phyloP scores from a whole-genome alignment of 148 eudicot species.

The Cornus controversa region DNA sequence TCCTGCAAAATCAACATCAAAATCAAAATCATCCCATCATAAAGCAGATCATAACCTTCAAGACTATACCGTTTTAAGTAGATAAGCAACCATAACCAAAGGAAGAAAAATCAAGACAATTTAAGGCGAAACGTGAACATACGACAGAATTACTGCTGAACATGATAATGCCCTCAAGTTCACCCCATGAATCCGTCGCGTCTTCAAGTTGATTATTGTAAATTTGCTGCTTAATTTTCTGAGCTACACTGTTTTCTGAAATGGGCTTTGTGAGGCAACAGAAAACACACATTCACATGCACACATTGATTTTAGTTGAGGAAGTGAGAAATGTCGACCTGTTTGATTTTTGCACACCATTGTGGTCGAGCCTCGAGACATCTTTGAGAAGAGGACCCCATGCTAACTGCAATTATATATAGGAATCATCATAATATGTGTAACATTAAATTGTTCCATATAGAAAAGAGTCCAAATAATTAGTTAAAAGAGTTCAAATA shows the following conservation, averaged over 20 bases:
- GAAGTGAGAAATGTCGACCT: conserved; percentile 33
- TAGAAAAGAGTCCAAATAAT: not conserved
- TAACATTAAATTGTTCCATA: not conserved
- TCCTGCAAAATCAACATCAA: conserved; percentile 37
- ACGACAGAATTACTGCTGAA: conserved; percentile 52
- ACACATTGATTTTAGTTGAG: not conserved
- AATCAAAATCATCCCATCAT: not conserved
- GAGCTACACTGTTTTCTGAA: conserved; percentile 47
- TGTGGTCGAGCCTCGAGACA: conserved; percentile 71
- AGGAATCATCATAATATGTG: no score
- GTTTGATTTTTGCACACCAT: conserved; percentile 51
- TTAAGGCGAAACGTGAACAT: not conserved
- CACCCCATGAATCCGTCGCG: conserved; percentile 63
- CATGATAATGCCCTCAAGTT: conserved; percentile 50
- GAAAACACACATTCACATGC: not conserved
- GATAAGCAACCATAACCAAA: not conserved
- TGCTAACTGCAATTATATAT: conserved; percentile 45
- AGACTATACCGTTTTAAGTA: not conserved
- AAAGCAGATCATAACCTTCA: not conserved
- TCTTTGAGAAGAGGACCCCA: conserved; percentile 92
- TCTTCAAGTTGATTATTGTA: conserved; percentile 41
- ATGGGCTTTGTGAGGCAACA: conserved; percentile 12
- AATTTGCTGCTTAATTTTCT: conserved; percentile 58
- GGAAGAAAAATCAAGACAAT: not conserved
- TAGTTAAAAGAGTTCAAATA: not conserved